Percentiles rank a stretch among this genome's conserved stretches.
Conservation (phyloP, 768 basidiomycete genomes). For the Mycena galericulata region DNA sequence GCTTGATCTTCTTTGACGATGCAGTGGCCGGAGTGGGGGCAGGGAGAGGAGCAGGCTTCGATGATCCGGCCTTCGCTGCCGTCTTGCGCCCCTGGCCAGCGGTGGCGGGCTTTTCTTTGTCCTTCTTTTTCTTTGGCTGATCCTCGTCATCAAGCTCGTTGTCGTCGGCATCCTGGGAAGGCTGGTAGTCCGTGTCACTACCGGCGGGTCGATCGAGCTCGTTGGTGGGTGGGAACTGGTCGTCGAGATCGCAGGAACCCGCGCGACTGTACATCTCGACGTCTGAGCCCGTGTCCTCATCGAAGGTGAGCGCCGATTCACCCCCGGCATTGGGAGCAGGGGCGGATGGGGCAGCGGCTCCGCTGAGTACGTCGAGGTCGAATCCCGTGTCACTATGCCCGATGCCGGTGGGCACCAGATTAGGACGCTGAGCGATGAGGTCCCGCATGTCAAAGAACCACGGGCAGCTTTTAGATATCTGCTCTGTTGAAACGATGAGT, state of each 20-base stretch:
- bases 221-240: not conserved
- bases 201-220: not conserved
- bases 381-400: not conserved
- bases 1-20: conserved; percentile 5
- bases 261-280: no score
- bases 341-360: not conserved
- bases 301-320: no score
- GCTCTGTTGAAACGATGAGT: not conserved
- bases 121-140: not conserved
- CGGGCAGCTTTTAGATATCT: conserved; percentile 31
- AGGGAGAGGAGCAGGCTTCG: not conserved
- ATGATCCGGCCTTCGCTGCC: not conserved
- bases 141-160: not conserved
- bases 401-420: not conserved
- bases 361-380: not conserved
- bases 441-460: not conserved
- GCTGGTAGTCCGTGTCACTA: not conserved
- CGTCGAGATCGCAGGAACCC: not conserved
- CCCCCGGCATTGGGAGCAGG: no score
- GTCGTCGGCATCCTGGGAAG: not conserved
- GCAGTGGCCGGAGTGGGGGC: not conserved
- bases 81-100: not conserved
- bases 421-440: not conserved
- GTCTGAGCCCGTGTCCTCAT: no score
- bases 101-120: no score